These are phyloP conservation scores for Chaetomiaceae sp. DNA, from an alignment of 2,329 filamentous ascomycete species.

Conservation along the genomic window DNA sequence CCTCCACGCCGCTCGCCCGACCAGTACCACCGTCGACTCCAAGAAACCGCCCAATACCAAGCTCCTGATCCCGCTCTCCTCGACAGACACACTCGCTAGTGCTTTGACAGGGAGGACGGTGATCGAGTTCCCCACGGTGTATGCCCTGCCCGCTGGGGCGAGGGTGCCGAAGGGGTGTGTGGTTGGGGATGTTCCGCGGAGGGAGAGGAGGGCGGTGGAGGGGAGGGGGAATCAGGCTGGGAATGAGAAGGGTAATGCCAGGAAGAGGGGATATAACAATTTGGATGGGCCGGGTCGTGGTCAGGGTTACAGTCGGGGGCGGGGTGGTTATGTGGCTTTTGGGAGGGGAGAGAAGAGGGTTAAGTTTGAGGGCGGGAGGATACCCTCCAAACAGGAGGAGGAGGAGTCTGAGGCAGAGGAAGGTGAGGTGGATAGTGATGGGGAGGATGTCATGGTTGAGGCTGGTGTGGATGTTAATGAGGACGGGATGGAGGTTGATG, in stretches of 20 bases:
- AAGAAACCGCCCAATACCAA: conserved; percentile 11
- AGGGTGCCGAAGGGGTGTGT: conserved; percentile 26
- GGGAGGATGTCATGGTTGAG: conserved; percentile 13
- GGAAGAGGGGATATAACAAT: conserved; percentile 1
- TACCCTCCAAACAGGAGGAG: neutral
- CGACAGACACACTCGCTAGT: conserved; percentile 44
- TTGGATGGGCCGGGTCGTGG: neutral
- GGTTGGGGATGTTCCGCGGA: conserved; percentile 11
- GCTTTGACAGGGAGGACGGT: conserved; percentile 55
- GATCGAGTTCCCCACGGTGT: conserved; percentile 69
- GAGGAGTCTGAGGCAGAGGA: conserved; percentile 18
- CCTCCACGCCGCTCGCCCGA: conserved; percentile 15
- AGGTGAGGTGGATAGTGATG: conserved; percentile 26
- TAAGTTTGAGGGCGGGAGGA: neutral
- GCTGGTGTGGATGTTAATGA: neutral
- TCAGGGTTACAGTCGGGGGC: neutral
- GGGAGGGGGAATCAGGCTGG: neutral
- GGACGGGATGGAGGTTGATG: neutral
- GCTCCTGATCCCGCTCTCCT: conserved; percentile 50
- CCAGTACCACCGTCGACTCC: neutral
- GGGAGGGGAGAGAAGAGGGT: conserved; percentile 14
- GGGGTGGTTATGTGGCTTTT: neutral
- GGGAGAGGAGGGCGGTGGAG: conserved; percentile 9
- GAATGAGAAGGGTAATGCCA: neutral
- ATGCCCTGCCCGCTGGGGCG: conserved; percentile 43